Conservation (phyloP, 2,329 filamentous ascomycete genomes). For the Volutella citrinella region DNA sequence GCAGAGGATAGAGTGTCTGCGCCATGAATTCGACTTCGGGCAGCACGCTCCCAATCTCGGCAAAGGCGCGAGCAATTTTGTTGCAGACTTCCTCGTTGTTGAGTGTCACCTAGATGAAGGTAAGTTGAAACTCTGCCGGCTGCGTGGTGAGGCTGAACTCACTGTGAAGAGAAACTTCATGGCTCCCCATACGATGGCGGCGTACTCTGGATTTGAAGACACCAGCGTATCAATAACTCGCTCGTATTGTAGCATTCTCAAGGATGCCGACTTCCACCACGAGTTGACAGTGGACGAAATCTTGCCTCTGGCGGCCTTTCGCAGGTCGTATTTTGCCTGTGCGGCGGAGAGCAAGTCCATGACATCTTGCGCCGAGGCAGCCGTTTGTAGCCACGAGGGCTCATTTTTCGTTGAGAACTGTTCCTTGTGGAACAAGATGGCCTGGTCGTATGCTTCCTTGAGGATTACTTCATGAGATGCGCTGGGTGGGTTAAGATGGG, state of each 20-base stretch:
- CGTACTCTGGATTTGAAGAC: constrained; percentile 8
- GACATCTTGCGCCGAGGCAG: constrained; percentile 6
- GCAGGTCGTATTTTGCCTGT: neutral
- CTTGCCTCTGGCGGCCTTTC: constrained; percentile 2
- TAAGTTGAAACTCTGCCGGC: neutral
- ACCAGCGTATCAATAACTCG: constrained; percentile 7
- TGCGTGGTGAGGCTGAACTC: neutral
- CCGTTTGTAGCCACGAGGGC: neutral
- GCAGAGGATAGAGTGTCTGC: constrained; percentile 10
- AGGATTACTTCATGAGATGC: too few species aligned
- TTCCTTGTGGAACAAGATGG: constrained; percentile 2
- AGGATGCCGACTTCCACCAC: constrained; percentile 3
- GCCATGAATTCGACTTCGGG: constrained; percentile 10
- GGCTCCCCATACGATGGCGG: constrained; percentile 10
- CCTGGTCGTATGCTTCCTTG: constrained; percentile 6
- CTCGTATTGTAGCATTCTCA: constrained; percentile 7
- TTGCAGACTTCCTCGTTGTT: constrained; percentile 7
- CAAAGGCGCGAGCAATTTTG: constrained; percentile 6
- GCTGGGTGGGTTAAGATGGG: too few species aligned
- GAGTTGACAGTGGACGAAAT: neutral
- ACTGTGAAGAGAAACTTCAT: constrained; percentile 10
- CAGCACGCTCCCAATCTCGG: constrained; percentile 2
- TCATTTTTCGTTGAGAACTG: constrained; percentile 1
- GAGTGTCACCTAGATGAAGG: constrained; percentile 4
- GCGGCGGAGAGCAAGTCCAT: neutral